These are phyloP conservation scores for Primulina huaijiensis DNA, from an alignment of 257 asterid species.

Conservation along the genomic window DNA sequence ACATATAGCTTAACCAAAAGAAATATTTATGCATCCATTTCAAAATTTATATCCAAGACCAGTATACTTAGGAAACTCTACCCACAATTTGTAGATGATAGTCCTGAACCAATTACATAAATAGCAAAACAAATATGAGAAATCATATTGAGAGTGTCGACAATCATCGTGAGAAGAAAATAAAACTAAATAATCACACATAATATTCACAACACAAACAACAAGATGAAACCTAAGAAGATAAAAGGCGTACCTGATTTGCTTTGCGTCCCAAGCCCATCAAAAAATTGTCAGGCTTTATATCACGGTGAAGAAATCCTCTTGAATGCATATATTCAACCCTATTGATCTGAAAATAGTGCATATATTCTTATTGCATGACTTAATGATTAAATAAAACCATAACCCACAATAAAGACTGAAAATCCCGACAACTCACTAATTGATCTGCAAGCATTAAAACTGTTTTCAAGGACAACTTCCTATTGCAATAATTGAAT, in stretches of 20 bases:
- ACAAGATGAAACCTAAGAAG: slow-evolving; percentile 9
- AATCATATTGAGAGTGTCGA: neutral
- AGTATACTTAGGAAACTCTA: neutral
- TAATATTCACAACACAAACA: slow-evolving; percentile 6
- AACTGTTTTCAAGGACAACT: slow-evolving; percentile 74
- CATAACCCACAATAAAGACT: slow-evolving; percentile 17
- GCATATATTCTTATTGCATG: slow-evolving; percentile 10
- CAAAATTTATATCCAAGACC: neutral
- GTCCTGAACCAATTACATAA: neutral
- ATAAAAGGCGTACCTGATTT: slow-evolving; percentile 58
- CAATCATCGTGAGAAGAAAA: slow-evolving; percentile 1
- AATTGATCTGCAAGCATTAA: slow-evolving; percentile 93
- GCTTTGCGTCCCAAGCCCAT: slow-evolving; percentile 99
- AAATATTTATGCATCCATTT: neutral
- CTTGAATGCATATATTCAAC: slow-evolving; percentile 91
- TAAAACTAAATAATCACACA: neutral
- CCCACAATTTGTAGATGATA: neutral
- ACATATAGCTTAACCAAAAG: neutral
- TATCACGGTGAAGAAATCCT: slow-evolving; percentile 98
- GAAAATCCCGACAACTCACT: slow-evolving; percentile 41
- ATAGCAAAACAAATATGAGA: neutral
- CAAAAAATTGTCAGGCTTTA: slow-evolving; percentile 89
- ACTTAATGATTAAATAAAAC: slow-evolving; percentile 22
- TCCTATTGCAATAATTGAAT: slow-evolving; percentile 80
- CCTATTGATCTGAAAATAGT: slow-evolving; percentile 68